Evolutionary conservation across 2,329 filamentous ascomycete species (phyloP).

Genomic region (Diplodia mutila): DNA sequence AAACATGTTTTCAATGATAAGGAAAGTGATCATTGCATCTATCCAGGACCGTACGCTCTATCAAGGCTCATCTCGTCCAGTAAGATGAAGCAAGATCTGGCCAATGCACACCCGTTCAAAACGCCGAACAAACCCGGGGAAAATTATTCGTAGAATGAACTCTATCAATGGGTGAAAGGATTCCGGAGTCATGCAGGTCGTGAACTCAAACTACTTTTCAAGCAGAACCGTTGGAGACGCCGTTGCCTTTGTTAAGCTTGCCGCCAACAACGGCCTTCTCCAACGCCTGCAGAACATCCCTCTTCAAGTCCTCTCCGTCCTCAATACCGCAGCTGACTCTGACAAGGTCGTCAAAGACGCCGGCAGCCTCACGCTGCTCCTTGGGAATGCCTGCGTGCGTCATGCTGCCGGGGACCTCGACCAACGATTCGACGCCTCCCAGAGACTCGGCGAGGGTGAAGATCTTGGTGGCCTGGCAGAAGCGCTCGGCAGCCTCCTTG

Average conservation of each 20-base stretch:
- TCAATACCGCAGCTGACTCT: constrained; percentile 93
- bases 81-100: neutral
- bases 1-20: neutral
- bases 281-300: constrained; percentile 81
- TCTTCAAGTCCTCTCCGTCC: constrained; percentile 80
- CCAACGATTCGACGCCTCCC: constrained; percentile 88
- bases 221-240: constrained; percentile 16
- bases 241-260: constrained; percentile 49
- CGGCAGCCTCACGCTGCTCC: constrained; percentile 87
- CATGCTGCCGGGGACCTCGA: constrained; percentile 94
- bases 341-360: constrained; percentile 93
- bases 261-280: constrained; percentile 68
- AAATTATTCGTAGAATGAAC: neutral
- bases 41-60: neutral
- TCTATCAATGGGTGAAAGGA: neutral
- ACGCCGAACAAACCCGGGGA: neutral
- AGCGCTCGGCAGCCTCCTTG: constrained; percentile 80
- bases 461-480: constrained; percentile 86
- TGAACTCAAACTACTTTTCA: constrained; percentile 2
- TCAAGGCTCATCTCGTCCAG: neutral
- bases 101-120: neutral
- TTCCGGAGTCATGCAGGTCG: constrained; percentile 10
- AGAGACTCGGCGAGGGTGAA: constrained; percentile 93
- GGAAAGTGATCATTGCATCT: neutral
- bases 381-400: constrained; percentile 94